Conservation (phyloP, 1,284 basidiomycete genomes). For the Malassezia yamatoensis region DNA sequence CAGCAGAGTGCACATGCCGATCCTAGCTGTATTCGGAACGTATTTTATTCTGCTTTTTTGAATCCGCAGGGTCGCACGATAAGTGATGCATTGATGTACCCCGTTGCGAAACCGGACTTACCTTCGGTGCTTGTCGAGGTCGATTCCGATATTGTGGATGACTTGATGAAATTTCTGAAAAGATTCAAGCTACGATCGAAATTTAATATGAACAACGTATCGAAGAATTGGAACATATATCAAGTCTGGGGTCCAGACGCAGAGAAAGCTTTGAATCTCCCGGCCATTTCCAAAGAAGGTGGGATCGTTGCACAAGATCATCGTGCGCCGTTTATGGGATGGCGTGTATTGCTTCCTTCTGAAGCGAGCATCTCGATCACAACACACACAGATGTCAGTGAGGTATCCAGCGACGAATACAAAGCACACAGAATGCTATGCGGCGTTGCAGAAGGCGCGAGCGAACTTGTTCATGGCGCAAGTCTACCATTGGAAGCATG, state of each 20-base stretch:
- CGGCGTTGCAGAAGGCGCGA: constrained; percentile 76
- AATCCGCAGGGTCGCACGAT: constrained; percentile 87
- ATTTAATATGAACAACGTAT: constrained; percentile 66
- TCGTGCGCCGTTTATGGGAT: constrained; percentile 28
- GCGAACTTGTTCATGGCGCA: constrained; percentile 65
- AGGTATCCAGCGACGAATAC: constrained; percentile 51
- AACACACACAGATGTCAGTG: not conserved
- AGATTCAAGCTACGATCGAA: constrained; percentile 81
- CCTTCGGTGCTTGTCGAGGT: constrained; percentile 64
- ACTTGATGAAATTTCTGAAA: constrained; percentile 62
- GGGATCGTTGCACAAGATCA: constrained; percentile 15
- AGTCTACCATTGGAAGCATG: constrained; percentile 88
- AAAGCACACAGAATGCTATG: constrained; percentile 66
- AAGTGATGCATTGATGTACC: constrained; percentile 77
- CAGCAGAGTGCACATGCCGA: constrained; percentile 8
- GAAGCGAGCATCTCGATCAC: not conserved
- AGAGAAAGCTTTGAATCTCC: not conserved
- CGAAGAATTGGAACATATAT: constrained; percentile 67
- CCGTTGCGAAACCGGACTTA: constrained; percentile 5
- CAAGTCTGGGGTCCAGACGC: constrained; percentile 60
- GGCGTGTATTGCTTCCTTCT: constrained; percentile 21
- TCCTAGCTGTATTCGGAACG: constrained; percentile 43
- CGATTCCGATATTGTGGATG: constrained; percentile 53
- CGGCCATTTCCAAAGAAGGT: not conserved
- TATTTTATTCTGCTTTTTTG: constrained; percentile 69